Conservation (phyloP, 176 grass and related monocot genomes). For the Elaeis guineensis region DNA sequence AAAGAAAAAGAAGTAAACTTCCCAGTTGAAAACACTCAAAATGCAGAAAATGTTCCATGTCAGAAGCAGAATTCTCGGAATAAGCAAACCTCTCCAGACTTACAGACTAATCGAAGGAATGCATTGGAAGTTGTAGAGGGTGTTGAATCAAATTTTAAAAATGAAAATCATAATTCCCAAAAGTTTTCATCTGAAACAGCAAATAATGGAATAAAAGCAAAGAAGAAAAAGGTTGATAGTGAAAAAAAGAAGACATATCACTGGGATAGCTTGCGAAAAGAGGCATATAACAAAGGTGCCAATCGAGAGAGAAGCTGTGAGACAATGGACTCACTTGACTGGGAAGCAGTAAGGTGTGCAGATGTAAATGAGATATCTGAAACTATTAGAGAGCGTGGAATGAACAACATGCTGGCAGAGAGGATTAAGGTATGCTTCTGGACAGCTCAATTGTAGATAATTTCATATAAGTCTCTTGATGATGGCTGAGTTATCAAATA, state of each 20-base stretch:
- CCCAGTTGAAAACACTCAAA: constrained; percentile 11
- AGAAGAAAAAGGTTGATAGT: constrained; percentile 26
- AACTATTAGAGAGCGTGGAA: constrained; percentile 66
- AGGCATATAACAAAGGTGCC: constrained; percentile 20
- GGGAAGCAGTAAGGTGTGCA: constrained; percentile 55
- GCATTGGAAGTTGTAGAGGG: constrained; percentile 15
- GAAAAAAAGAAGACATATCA: constrained; percentile 42
- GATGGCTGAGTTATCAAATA: too few relatives aligned
- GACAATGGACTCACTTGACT: constrained; percentile 61
- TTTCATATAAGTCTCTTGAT: too few relatives aligned
- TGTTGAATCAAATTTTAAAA: background rate
- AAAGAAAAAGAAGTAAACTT: constrained; percentile 7
- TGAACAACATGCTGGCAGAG: constrained; percentile 86
- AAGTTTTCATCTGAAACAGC: constrained; percentile 1
- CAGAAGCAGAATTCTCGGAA: constrained; percentile 16
- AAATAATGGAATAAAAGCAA: constrained; percentile 28
- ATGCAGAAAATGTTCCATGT: constrained; percentile 8
- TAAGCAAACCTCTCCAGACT: constrained; percentile 18
- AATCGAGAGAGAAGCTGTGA: constrained; percentile 40
- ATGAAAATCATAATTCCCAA: background rate
- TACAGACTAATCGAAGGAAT: constrained; percentile 15
- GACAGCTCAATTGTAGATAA: too few relatives aligned
- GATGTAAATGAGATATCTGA: constrained; percentile 54
- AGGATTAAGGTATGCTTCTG: constrained; percentile 55
- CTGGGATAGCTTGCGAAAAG: constrained; percentile 83